Evolutionary conservation across 1,139 yeast genomes (phyloP).

Genomic region (Pichia sp.): DNA sequence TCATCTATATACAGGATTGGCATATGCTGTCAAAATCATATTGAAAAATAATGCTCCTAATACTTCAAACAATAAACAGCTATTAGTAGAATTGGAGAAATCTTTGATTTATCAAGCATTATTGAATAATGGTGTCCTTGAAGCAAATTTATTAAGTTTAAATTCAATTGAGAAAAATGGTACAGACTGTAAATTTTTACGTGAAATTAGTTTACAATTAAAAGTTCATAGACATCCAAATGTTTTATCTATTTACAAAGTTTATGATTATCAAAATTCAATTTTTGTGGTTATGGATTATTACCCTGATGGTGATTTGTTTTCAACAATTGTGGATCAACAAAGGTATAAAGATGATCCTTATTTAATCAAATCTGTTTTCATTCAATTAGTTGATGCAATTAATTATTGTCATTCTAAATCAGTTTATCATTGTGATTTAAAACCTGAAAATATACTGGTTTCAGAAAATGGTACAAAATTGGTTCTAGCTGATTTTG

Average conservation of each 20-base stretch:
- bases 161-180: conserved; percentile 39
- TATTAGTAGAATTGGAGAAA: conserved; percentile 24
- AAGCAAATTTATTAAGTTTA: conserved; percentile 33
- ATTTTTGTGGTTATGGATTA: conserved; percentile 77
- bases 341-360: conserved; percentile 48
- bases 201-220: conserved; percentile 68
- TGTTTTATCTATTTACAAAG: conserved; percentile 66
- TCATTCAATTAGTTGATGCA: conserved; percentile 69
- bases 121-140: conserved; percentile 22
- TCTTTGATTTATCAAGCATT: conserved; percentile 22
- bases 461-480: conserved; percentile 54
- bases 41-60: conserved; percentile 37
- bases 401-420: conserved; percentile 59
- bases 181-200: conserved; percentile 40
- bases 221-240: conserved; percentile 73
- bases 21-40: conserved; percentile 69
- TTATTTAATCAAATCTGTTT: conserved; percentile 57
- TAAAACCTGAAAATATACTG: conserved; percentile 85
- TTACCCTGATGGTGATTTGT: conserved; percentile 75
- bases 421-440: conserved; percentile 78
- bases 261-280: conserved; percentile 49
- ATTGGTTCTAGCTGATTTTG: conserved; percentile 74
- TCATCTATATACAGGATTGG: conserved; percentile 42
- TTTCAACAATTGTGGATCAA: conserved; percentile 67
- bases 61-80: conserved; percentile 25